Evolutionary conservation across 2,329 filamentous ascomycete species (phyloP), one percentile per base, ranked within the genome.

Genomic region (Trichoderma cornu-damae): DNA sequence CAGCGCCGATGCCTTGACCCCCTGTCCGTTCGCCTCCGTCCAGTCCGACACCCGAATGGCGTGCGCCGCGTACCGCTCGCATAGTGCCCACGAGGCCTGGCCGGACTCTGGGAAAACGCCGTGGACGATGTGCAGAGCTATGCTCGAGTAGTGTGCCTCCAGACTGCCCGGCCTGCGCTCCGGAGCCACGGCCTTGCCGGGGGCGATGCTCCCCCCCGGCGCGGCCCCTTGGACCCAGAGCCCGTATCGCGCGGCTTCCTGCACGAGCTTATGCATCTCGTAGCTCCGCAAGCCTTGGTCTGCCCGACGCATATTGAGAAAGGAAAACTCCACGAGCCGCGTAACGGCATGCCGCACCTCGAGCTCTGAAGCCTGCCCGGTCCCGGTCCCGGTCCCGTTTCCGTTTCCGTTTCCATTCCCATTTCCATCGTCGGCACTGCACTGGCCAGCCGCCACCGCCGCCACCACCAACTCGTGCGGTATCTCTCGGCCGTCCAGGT

Each of bases 401-500:
- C 22, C 7, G 18, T n/a, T n/a, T 46, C 22, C 4, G 18, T 16
- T n/a, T 1, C 9, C 9, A 37, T 38, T 18, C 1, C 12, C 14
- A 37, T 38, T 18, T 1, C 12, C 14, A 3, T 18, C n/a, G 11
- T n/a, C 7, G 18, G n/a, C 16, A 2, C 9, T 2, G 3, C 30
- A 30, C 12, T 14, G 12, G 24, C 22, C 30, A 9, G 48, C 48
- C 3, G 28, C 22, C 16, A 43, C 47, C 1, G 48, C 48, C 3
- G 28, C 22, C 16, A 43, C 47, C 1, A 73, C 35, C 0, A 73
- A 32, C 12, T 67, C 59, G 22, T 62, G 56, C 1, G 69, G 63
- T 34, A 74, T 69, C 2, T 66, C 61, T 47, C 70, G 63, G 38
- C 66, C 67, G 37, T 73, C 66, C 3, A 72, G 12, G 43, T 67